phyloP scores from a whole-genome alignment of 129 eudicot genomes.

The Arctium minus region DNA sequence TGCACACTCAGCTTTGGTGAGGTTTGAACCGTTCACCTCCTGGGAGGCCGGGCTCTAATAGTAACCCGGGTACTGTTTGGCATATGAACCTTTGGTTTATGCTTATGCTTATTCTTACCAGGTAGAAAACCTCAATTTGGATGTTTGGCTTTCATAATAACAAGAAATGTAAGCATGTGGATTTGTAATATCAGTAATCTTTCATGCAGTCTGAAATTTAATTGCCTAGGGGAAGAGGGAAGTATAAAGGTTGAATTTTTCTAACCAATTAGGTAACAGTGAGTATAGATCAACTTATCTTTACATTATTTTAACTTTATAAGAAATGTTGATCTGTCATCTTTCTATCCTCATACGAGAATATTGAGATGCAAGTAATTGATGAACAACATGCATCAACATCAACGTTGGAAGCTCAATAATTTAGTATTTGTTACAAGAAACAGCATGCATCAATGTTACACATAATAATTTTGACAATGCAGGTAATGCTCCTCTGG shows the following conservation, averaged over 20 bases:
- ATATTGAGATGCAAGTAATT: neutral
- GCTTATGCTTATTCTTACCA: neutral
- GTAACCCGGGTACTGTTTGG: neutral
- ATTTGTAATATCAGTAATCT: no score
- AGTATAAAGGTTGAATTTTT: no score
- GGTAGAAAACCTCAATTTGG: no score
- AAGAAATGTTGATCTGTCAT: slow-evolving; percentile 4
- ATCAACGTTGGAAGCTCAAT: neutral
- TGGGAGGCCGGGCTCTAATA: no score
- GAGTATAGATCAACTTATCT: neutral
- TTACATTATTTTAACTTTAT: neutral
- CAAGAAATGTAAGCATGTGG: no score
- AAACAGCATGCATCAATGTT: neutral
- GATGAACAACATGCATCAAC: neutral
- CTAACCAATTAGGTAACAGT: neutral
- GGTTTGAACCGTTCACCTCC: neutral
- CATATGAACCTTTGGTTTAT: neutral
- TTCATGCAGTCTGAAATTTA: no score
- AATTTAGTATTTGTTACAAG: neutral
- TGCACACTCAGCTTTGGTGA: neutral
- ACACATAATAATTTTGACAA: neutral
- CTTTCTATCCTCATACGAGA: neutral
- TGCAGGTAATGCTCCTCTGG: slow-evolving; percentile 71
- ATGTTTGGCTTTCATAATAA: no score
- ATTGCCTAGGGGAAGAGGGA: no score